Evolutionary conservation across 768 basidiomycete genomes (phyloP).

Genomic region (Psilocybe azurescens): DNA sequence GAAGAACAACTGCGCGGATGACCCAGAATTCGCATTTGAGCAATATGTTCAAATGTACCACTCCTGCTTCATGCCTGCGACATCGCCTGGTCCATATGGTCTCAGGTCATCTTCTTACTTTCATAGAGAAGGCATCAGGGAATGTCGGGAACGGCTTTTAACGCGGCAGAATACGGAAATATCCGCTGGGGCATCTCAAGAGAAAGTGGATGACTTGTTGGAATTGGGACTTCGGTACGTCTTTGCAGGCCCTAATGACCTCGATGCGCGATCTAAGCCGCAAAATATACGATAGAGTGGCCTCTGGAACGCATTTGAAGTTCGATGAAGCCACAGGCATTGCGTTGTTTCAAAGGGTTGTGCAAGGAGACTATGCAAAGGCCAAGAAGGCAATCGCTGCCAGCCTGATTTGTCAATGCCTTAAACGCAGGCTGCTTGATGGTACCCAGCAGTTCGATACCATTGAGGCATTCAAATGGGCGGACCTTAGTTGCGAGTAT

Average conservation of each 20-base stretch:
- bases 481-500: conserved; percentile 7
- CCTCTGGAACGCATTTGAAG: conserved; percentile 4
- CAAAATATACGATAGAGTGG: neutral
- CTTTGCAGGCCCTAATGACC: too few species aligned
- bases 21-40: conserved; percentile 16
- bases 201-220: conserved; percentile 9
- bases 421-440: conserved; percentile 1
- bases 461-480: conserved; percentile 7
- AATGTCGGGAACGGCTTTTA: conserved; percentile 10
- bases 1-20: conserved; percentile 13
- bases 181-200: conserved; percentile 3
- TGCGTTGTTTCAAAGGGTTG: conserved; percentile 8
- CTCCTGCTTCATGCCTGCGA: conserved; percentile 14
- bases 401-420: conserved; percentile 7
- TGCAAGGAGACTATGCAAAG: conserved; percentile 1
- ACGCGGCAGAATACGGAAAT: neutral
- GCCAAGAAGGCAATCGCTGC: conserved; percentile 13
- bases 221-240: conserved; percentile 14
- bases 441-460: conserved; percentile 4
- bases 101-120: conserved; percentile 3
- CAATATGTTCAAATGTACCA: conserved; percentile 14
- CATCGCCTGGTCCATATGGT: conserved; percentile 11
- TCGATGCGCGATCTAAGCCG: neutral
- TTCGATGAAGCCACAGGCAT: conserved; percentile 12
- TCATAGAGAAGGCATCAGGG: conserved; percentile 7